phyloP scores from a whole-genome alignment of 306 rosid species.

The Carpinus fangiana region DNA sequence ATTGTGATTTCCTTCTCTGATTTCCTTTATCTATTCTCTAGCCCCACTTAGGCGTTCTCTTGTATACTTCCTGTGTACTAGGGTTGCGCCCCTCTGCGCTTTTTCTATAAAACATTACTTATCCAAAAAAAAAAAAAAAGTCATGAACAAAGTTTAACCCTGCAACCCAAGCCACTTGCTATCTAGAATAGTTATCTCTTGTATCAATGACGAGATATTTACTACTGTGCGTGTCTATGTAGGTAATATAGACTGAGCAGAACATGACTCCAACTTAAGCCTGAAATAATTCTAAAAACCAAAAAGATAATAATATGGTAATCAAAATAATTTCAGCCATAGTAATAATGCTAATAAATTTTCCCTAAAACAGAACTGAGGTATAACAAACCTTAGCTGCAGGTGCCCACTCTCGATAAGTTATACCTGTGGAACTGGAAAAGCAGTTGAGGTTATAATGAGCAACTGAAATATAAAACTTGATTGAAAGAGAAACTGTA shows the following conservation, averaged over 20 bases:
- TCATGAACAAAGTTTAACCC: background rate
- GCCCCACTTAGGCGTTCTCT: too few species aligned
- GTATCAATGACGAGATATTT: background rate
- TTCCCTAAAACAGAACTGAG: background rate
- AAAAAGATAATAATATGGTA: background rate
- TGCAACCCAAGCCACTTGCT: background rate
- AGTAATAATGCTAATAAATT: background rate
- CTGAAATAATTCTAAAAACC: background rate
- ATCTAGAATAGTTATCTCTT: background rate
- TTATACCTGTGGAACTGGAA: constrained; percentile 83
- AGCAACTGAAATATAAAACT: constrained; percentile 14
- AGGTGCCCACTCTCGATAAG: constrained; percentile 98
- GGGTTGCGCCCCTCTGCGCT: too few species aligned
- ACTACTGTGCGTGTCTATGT: background rate
- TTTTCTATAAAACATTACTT: too few species aligned
- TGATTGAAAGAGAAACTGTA: background rate
- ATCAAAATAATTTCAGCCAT: background rate
- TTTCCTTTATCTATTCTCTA: too few species aligned
- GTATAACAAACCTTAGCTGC: constrained; percentile 78
- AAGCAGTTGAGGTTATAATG: constrained; percentile 31
- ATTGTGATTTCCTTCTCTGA: too few species aligned
- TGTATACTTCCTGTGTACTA: too few species aligned
- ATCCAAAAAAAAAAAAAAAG: too few species aligned
- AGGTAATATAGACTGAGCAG: background rate
- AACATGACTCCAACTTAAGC: background rate